Evolutionary conservation across 106 monocot species (phyloP), one percentile per base, ranked within the genome.

Genomic region (Dendrobium huoshanense): DNA sequence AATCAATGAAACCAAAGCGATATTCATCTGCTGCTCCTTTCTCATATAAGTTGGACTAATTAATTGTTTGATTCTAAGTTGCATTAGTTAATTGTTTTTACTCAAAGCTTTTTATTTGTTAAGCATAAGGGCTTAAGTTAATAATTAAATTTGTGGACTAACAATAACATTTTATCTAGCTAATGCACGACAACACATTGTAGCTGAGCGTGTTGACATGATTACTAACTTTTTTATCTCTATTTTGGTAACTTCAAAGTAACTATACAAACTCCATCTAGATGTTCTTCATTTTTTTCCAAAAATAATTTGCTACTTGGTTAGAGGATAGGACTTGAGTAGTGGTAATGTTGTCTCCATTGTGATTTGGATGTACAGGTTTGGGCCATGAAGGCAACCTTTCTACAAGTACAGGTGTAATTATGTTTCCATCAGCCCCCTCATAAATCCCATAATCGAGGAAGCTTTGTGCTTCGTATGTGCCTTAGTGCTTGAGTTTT

Each of bases 11-110:
- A 82, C 97, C 97, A 80, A 94, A 97, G 82, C 81, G 92, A 87
- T 97, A 97, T 84, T 97, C 97, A 68, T 97, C 97, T 73, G 97
- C 97, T 79, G 94, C 97, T 72, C 97, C 97, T 75, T 81, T 97
- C 84, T 90, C 92, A 51, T 90, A 92, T 97, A 87, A 90, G 93
- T 81, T 83, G 19, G 17, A 15, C 55, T 74, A 65, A 0, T 22
- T 73, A 31, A 73, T 27, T 27, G 27, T 27, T 27, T 27, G 27
- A 27, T 27, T 27, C 27, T 27, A 27, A 27, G 27, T 27, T 27
- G 0, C 27, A 27, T 27, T 27, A 27, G 27, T 27, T 27, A 27
- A 27, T 27, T 77, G 19, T 78, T 45, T 78, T 5, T 27, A 40
- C 13, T 74, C 18, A 42, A 20, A 74, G 2, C 9, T 56, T 74